phyloP scores from a whole-genome alignment of 129 eudicot genomes.

The Smallanthus sonchifolius region DNA sequence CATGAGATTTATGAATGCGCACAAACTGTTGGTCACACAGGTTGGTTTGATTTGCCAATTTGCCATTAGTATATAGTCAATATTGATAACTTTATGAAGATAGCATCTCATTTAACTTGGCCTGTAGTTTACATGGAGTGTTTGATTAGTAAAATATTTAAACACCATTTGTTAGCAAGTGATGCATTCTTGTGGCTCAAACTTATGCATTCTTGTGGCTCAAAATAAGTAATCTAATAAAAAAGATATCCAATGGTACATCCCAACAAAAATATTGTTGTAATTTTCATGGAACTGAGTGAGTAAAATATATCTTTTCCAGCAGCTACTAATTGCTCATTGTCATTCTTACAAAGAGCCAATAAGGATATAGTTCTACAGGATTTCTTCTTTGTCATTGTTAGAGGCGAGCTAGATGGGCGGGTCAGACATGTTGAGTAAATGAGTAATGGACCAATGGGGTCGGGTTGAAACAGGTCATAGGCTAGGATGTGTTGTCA shows the following conservation, averaged over 20 bases:
- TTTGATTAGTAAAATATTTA: constrained; percentile 3
- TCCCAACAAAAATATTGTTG: background rate
- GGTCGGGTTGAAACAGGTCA: background rate
- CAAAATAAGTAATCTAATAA: background rate
- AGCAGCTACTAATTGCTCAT: background rate
- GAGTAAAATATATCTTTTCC: background rate
- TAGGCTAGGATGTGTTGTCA: background rate
- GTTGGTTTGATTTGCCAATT: constrained; percentile 43
- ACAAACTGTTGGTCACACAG: constrained; percentile 89
- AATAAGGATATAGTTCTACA: background rate
- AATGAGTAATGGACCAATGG: background rate
- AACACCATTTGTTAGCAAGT: background rate
- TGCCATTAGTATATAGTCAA: background rate
- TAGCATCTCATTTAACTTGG: background rate
- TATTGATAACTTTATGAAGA: background rate
- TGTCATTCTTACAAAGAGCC: constrained; percentile 2
- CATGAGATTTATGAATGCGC: constrained; percentile 77
- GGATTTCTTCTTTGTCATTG: background rate
- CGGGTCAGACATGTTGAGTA: background rate
- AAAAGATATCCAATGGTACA: background rate
- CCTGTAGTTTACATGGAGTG: background rate
- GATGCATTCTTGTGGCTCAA: constrained; percentile 1
- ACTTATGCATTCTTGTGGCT: background rate
- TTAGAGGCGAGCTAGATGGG: background rate
- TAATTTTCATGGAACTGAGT: background rate